These are phyloP conservation scores for Vitis rupestris DNA, from an alignment of 164 flowering plant genomes.

Conservation along the genomic window DNA sequence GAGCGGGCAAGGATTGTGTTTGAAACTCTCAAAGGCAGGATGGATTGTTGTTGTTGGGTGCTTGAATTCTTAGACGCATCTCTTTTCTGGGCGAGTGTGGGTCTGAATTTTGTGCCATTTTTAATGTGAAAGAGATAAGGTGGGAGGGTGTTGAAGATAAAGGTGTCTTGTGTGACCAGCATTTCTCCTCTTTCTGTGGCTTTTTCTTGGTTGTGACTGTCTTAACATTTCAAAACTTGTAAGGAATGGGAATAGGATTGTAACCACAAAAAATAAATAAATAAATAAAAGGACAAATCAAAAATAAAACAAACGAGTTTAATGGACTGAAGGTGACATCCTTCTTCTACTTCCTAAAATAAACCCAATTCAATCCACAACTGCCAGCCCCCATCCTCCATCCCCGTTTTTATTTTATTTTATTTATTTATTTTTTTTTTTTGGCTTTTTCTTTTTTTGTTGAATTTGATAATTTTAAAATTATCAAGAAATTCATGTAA, in stretches of 20 bases:
- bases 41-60: slow-evolving; percentile 15
- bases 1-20: slow-evolving; percentile 46
- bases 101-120: slow-evolving; percentile 22
- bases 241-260: neutral
- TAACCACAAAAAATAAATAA: neutral
- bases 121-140: slow-evolving; percentile 15
- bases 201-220: neutral
- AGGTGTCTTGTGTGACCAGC: slow-evolving; percentile 30
- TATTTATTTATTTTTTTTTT: no score
- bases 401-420: no score
- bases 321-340: no score
- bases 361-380: no score
- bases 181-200: slow-evolving; percentile 16
- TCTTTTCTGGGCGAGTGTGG: slow-evolving; percentile 32
- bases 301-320: no score
- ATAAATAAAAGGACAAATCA: neutral
- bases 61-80: slow-evolving; percentile 25
- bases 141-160: slow-evolving; percentile 19
- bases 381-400: no score
- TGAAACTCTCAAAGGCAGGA: slow-evolving; percentile 33
- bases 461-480: no score
- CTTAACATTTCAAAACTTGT: neutral
- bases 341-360: no score
- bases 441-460: no score
- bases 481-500: no score